Conservation (phyloP, 1,284 basidiomycete species). For the Neolentinus lepideus region DNA sequence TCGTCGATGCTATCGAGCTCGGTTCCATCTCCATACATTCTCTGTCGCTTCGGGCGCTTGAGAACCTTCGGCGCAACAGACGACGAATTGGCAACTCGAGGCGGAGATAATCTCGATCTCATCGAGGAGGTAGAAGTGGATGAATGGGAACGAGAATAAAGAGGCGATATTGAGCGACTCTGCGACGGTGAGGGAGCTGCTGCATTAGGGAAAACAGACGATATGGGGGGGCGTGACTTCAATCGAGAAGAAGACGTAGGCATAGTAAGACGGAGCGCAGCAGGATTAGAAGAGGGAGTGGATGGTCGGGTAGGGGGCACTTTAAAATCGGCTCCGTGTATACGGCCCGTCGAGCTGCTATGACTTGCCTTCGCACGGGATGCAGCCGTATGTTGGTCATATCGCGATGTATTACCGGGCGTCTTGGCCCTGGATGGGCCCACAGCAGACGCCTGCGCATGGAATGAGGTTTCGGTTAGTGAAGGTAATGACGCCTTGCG, state of each 20-base stretch:
- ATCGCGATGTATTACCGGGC: constrained; percentile 36
- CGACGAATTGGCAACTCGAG: constrained; percentile 20
- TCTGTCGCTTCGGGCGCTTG: constrained; percentile 64
- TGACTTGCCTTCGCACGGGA: constrained; percentile 68
- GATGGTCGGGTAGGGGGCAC: constrained; percentile 72
- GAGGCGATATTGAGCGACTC: constrained; percentile 46
- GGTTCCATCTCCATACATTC: constrained; percentile 85
- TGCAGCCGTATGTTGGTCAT: constrained; percentile 70
- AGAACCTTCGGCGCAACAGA: constrained; percentile 59
- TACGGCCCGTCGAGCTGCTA: constrained; percentile 43
- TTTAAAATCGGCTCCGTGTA: constrained; percentile 49
- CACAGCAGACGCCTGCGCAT: constrained; percentile 42
- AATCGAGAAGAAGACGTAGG: constrained; percentile 64
- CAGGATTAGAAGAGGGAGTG: constrained; percentile 69
- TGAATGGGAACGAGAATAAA: constrained; percentile 45
- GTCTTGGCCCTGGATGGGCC: constrained; percentile 36
- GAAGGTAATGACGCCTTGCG: constrained; percentile 74
- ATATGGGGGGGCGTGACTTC: constrained; percentile 66
- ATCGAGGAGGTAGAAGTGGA: constrained; percentile 27
- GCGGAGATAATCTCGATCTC: constrained; percentile 15
- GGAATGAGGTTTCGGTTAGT: constrained; percentile 48
- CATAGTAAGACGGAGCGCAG: constrained; percentile 77
- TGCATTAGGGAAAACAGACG: constrained; percentile 56
- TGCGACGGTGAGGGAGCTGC: constrained; percentile 25
- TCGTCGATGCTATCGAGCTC: constrained; percentile 92